Conservation (phyloP, 148 eudicot genomes). For the Polygonum aviculare region DNA sequence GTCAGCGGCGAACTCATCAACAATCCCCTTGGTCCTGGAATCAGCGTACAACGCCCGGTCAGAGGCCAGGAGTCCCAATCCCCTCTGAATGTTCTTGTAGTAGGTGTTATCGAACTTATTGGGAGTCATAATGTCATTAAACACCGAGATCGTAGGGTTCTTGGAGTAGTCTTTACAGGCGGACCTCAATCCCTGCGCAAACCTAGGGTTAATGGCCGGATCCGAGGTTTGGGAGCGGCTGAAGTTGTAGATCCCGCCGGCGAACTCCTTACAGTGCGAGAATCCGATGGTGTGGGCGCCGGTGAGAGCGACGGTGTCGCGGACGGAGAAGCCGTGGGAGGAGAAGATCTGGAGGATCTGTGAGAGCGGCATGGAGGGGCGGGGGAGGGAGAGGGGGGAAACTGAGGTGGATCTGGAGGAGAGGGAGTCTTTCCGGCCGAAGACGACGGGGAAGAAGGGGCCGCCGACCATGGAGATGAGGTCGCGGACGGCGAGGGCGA, state of each 20-base stretch:
- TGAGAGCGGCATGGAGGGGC: constrained; percentile 20
- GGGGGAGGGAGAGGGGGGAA: constrained; percentile 15
- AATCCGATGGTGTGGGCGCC: constrained; percentile 51
- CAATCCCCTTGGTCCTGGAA: constrained; percentile 29
- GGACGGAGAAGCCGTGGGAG: constrained; percentile 8
- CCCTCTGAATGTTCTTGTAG: constrained; percentile 29
- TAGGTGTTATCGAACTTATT: constrained; percentile 41
- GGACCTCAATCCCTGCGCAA: constrained; percentile 22
- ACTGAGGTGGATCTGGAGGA: constrained; percentile 16
- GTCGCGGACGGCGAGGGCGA: constrained; percentile 41
- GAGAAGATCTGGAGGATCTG: constrained; percentile 20
- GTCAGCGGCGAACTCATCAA: constrained; percentile 34
- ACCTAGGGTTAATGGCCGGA: constrained; percentile 33
- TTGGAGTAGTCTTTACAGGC: constrained; percentile 24
- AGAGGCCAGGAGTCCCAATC: constrained; percentile 30
- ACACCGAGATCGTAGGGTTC: constrained; percentile 31
- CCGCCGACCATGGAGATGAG: constrained; percentile 44
- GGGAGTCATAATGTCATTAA: constrained; percentile 42
- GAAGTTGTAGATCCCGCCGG: constrained; percentile 26
- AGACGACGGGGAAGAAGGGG: constrained; percentile 23
- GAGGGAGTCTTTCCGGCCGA: constrained; percentile 31
- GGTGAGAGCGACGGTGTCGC: constrained; percentile 34
- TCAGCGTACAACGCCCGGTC: constrained; percentile 28
- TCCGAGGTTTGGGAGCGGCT: constrained; percentile 11
- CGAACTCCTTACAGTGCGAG: constrained; percentile 45